Evolutionary conservation across 306 rosid genomes (phyloP), one percentile per base, ranked within the genome.

Genomic region (Erythrophleum fordii): DNA sequence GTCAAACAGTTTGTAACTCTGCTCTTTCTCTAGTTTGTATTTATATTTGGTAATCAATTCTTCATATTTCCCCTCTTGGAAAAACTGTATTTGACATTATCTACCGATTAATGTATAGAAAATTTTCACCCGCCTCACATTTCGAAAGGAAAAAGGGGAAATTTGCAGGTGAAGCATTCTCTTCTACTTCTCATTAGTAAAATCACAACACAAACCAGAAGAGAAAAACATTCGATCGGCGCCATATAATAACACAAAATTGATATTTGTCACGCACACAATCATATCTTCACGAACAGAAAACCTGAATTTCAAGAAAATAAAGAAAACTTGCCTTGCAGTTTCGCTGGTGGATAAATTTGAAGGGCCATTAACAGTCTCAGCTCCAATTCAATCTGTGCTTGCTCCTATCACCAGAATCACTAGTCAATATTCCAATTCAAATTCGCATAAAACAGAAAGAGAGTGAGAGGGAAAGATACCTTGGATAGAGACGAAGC

Each of bases 331-430:
- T 26, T 82, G 76, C 94, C 98, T 92, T 86, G 90, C 12, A 94
- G 86, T 81, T 90, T 92, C 5, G 62, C 76, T 2, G 92, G 93
- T 66, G 97, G 97, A 76, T 92, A 94, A 80, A 88, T 79, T 82
- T 91, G 97, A 49, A 94, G 86, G 75, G 97, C 98, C 79, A 91
- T 87, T 74, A 94, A 80, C 60, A 94, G 53, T 67, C 77, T 86
- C 14, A 94, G 87, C 91, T 94, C 98, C 91, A 94, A 87, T 83
- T 94, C 97, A 81, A 89, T 88, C 86, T 91, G 92, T 8, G 92
- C 72, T 69, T 87, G 95, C 60, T 91, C 98, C 97, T 94, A 69
- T 83, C 26, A 78, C 58, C 51, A 75, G 18, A 46, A 82, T 65
- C 85, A 82, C 20, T 34, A 64, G 16, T 66, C 4, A 31, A 31